Percentiles rank a stretch among this genome's conserved stretches.
These are phyloP conservation scores for Magnaporthales sp. DNA, from an alignment of 2,329 filamentous ascomycete species.

Conservation along the genomic window DNA sequence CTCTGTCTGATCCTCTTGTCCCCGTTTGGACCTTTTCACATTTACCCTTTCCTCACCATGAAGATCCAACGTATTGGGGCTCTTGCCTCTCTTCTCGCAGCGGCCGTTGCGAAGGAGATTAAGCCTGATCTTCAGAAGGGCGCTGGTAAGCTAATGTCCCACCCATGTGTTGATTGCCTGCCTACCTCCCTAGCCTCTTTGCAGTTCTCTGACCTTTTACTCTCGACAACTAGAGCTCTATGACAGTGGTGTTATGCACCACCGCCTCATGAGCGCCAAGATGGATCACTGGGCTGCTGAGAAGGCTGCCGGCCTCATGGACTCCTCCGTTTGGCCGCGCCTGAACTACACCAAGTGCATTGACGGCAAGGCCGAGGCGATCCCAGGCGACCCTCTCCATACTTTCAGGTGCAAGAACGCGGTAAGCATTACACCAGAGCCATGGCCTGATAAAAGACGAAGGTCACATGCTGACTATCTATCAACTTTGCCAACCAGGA, in stretches of 20 bases:
- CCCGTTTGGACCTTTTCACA: neutral
- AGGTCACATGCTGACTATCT: neutral
- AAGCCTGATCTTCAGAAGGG: conserved; percentile 3
- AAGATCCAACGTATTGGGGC: conserved; percentile 1
- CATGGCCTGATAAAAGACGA: neutral
- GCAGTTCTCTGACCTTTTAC: neutral
- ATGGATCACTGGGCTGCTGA: conserved; percentile 6
- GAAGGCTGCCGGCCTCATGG: conserved; percentile 2
- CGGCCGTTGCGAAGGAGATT: conserved; percentile 5
- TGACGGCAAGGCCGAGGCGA: conserved; percentile 3
- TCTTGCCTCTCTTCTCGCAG: neutral
- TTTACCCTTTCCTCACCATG: neutral
- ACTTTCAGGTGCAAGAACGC: conserved; percentile 7
- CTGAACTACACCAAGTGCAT: conserved; percentile 7
- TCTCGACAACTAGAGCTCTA: neutral
- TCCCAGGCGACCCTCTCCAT: conserved; percentile 6
- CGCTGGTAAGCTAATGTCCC: neutral
- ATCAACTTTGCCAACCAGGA: neutral
- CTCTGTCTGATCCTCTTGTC: neutral
- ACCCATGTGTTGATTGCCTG: neutral
- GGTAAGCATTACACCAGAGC: neutral
- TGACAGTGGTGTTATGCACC: conserved; percentile 3
- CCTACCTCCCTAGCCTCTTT: neutral
- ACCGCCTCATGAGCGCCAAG: conserved; percentile 2
- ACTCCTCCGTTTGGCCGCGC: conserved; percentile 5